Evolutionary conservation across 441 rosid genomes (phyloP).

Genomic region (Populus hybrid): DNA sequence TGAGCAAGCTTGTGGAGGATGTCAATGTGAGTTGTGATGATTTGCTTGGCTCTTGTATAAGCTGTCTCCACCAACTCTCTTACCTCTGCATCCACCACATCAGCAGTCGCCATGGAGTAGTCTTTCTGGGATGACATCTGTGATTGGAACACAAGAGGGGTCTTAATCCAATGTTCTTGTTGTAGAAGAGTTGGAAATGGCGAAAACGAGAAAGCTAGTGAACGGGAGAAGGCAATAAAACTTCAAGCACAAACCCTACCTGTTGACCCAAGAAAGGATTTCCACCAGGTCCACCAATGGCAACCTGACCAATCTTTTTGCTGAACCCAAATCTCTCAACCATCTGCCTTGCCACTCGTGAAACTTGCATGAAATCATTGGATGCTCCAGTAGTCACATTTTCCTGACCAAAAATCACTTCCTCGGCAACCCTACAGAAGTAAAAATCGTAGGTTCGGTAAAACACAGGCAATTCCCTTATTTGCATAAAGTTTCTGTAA

Average conservation of each 20-base stretch:
- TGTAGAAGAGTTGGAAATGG: neutral
- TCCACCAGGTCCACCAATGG: conserved; percentile 90
- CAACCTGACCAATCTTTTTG: conserved; percentile 91
- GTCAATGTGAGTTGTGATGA: conserved; percentile 71
- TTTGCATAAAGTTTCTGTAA: neutral
- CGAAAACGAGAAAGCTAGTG: neutral
- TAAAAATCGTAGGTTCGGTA: neutral
- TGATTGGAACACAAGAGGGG: conserved; percentile 12
- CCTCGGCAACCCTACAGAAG: conserved; percentile 72
- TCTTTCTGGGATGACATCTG: conserved; percentile 96
- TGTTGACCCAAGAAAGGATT: conserved; percentile 95
- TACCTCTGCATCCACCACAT: conserved; percentile 85
- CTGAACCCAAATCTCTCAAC: conserved; percentile 95
- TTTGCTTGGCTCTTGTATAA: conserved; percentile 66
- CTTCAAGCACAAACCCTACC: conserved; percentile 28
- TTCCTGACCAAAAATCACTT: conserved; percentile 78
- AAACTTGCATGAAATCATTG: conserved; percentile 93
- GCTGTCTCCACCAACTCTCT: conserved; percentile 82
- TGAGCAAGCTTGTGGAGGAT: conserved; percentile 89
- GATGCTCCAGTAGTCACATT: conserved; percentile 98
- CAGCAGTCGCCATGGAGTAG: conserved; percentile 97
- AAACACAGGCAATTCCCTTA: neutral
- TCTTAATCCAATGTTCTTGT: neutral
- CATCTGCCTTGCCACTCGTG: conserved; percentile 98
- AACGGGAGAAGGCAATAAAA: neutral